phyloP scores from a whole-genome alignment of 176 grass and related monocot genomes.

The Pontederia paniculata region DNA sequence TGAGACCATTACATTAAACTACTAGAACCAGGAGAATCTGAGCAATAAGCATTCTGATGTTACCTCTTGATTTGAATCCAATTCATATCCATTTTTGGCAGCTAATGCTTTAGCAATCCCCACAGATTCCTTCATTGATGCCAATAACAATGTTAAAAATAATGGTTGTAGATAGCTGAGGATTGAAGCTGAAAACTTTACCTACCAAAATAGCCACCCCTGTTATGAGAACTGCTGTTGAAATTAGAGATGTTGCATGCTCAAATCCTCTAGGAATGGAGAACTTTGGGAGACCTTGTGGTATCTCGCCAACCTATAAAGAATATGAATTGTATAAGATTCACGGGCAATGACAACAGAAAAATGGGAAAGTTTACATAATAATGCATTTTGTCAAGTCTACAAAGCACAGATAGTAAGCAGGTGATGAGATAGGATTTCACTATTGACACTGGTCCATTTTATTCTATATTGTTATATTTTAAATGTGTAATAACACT shows the following conservation, averaged over 20 bases:
- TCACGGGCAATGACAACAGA: too few species aligned
- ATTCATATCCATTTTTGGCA: slow-evolving; percentile 91
- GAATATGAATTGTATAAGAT: not conserved
- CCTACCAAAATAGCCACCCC: slow-evolving; percentile 96
- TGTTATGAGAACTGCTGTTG: slow-evolving; percentile 85
- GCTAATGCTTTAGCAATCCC: slow-evolving; percentile 98
- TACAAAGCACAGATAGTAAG: too few species aligned
- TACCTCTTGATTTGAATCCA: slow-evolving; percentile 97
- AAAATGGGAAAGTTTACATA: too few species aligned
- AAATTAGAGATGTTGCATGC: slow-evolving; percentile 53
- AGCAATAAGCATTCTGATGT: not conserved
- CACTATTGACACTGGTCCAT: too few species aligned
- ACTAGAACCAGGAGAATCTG: slow-evolving; percentile 4
- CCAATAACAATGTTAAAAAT: not conserved
- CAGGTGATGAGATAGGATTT: too few species aligned
- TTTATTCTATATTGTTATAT: too few species aligned
- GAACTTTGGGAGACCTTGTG: slow-evolving; percentile 78
- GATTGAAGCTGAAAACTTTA: not conserved
- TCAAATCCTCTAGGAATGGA: slow-evolving; percentile 79
- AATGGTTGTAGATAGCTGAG: not conserved
- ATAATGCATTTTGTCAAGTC: too few species aligned
- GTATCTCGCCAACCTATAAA: slow-evolving; percentile 87
- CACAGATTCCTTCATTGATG: slow-evolving; percentile 74
- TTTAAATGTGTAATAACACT: too few species aligned
- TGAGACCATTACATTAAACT: not conserved